A percentile compares a stretch with the other conserved stretches of the same genome.
Evolutionary conservation across 1,284 basidiomycete species (phyloP).

Genomic region (Leccinum brunneo-olivaceum): DNA sequence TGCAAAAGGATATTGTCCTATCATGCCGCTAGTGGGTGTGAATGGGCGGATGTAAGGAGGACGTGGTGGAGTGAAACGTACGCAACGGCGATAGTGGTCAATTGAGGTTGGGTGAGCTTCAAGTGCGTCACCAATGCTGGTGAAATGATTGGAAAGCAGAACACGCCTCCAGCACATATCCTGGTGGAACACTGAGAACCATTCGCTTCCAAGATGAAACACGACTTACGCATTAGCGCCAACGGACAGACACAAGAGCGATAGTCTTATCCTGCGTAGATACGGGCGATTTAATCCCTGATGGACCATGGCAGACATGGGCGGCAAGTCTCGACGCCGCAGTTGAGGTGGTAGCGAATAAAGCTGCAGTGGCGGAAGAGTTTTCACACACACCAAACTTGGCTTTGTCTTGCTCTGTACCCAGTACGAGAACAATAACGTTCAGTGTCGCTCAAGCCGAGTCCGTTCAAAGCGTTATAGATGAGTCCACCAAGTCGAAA

Average conservation of each 20-base stretch:
- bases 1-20: slow-evolving; percentile 63
- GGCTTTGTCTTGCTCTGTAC: too few species aligned
- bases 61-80: slow-evolving; percentile 28
- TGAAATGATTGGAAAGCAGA: slow-evolving; percentile 68
- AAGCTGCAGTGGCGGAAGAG: too few species aligned
- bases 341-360: too few species aligned
- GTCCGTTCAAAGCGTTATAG: too few species aligned
- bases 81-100: slow-evolving; percentile 71
- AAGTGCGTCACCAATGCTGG: slow-evolving; percentile 51
- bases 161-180: slow-evolving; percentile 65
- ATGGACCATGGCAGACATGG: slow-evolving; percentile 13
- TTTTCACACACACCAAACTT: too few species aligned
- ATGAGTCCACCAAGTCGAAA: too few species aligned
- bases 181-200: slow-evolving; percentile 30
- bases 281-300: slow-evolving; percentile 4
- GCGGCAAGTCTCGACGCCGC: background rate
- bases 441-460: too few species aligned
- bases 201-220: background rate
- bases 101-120: slow-evolving; percentile 64
- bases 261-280: slow-evolving; percentile 20
- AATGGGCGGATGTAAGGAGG: background rate
- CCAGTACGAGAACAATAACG: too few species aligned
- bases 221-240: slow-evolving; percentile 55
- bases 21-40: slow-evolving; percentile 45
- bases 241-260: slow-evolving; percentile 48